A percentile compares a stretch with the other conserved stretches of the same genome.
phyloP scores from a whole-genome alignment of 768 basidiomycete species.

The Clitopilus passeckerianus region DNA sequence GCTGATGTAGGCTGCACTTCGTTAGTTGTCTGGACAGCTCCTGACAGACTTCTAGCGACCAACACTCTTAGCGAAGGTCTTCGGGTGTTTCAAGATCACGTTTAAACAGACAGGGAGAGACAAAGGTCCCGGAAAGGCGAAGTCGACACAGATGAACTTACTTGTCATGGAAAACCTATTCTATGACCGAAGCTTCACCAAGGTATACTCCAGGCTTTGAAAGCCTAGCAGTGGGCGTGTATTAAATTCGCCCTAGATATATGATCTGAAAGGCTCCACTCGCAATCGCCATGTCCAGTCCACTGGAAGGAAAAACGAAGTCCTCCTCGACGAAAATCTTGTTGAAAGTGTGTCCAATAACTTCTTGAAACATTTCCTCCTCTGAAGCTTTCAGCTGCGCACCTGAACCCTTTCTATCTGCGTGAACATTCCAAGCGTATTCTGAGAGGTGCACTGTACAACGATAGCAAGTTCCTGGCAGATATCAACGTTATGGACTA shows the following conservation, averaged over 20 bases:
- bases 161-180: slow-evolving; percentile 98
- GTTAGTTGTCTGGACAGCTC: slow-evolving; percentile 1
- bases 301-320: slow-evolving; percentile 88
- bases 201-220: slow-evolving; percentile 37
- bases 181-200: slow-evolving; percentile 86
- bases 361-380: neutral
- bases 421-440: slow-evolving; percentile 97
- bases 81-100: slow-evolving; percentile 93
- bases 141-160: slow-evolving; percentile 89
- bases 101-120: slow-evolving; percentile 81
- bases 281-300: slow-evolving; percentile 90
- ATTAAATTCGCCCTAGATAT: slow-evolving; percentile 53
- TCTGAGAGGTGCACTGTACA: slow-evolving; percentile 83
- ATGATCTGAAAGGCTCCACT: slow-evolving; percentile 95
- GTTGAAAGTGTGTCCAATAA: slow-evolving; percentile 63
- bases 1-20: slow-evolving; percentile 55
- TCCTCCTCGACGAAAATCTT: slow-evolving; percentile 93
- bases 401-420: slow-evolving; percentile 86
- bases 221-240: neutral
- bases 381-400: slow-evolving; percentile 51
- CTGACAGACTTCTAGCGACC: slow-evolving; percentile 58
- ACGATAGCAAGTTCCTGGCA: slow-evolving; percentile 92
- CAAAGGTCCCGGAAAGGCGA: slow-evolving; percentile 56
- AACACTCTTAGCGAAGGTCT: slow-evolving; percentile 92
- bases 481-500: slow-evolving; percentile 98